These are phyloP conservation scores for Botrytis galanthina DNA, from an alignment of 2,329 filamentous ascomycete genomes.

Conservation along the genomic window DNA sequence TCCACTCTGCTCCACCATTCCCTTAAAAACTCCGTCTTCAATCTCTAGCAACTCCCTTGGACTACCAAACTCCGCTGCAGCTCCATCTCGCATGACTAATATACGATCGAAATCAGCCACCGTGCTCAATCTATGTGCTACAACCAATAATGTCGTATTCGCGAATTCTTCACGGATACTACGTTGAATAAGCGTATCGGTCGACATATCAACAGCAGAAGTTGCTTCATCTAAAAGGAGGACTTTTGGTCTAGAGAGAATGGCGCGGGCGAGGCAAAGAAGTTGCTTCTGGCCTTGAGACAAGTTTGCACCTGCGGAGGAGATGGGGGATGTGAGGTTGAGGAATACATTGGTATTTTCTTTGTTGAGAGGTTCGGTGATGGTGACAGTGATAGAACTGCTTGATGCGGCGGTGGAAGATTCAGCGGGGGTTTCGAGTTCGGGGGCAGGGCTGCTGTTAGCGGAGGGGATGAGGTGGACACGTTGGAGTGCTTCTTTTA, in stretches of 20 bases:
- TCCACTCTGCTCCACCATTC: slow-evolving; percentile 37
- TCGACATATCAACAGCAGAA: slow-evolving; percentile 71
- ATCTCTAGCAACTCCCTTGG: slow-evolving; percentile 52
- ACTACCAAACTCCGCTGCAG: slow-evolving; percentile 63
- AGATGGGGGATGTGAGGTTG: slow-evolving; percentile 59
- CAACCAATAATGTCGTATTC: slow-evolving; percentile 66
- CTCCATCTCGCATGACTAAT: slow-evolving; percentile 68
- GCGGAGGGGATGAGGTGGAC: slow-evolving; percentile 69
- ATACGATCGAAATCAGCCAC: slow-evolving; percentile 74
- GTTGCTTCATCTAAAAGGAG: slow-evolving; percentile 79
- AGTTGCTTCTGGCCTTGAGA: slow-evolving; percentile 74
- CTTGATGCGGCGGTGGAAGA: slow-evolving; percentile 15
- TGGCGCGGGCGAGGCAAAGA: slow-evolving; percentile 68
- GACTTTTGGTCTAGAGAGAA: slow-evolving; percentile 67
- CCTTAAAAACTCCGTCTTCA: slow-evolving; percentile 27
- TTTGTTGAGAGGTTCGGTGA: slow-evolving; percentile 39
- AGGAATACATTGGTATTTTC: slow-evolving; percentile 64
- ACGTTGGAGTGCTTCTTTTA: slow-evolving; percentile 79
- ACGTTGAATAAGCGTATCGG: slow-evolving; percentile 69
- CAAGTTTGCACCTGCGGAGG: slow-evolving; percentile 68
- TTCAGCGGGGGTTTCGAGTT: slow-evolving; percentile 4
- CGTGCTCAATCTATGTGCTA: slow-evolving; percentile 71
- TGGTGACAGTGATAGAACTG: neutral
- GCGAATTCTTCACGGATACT: slow-evolving; percentile 70
- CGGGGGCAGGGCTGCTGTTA: neutral